A percentile compares a stretch with the other conserved stretches of the same genome.
Evolutionary conservation across 345 rosid species (phyloP).

Genomic region (Ceriops zippeliana): DNA sequence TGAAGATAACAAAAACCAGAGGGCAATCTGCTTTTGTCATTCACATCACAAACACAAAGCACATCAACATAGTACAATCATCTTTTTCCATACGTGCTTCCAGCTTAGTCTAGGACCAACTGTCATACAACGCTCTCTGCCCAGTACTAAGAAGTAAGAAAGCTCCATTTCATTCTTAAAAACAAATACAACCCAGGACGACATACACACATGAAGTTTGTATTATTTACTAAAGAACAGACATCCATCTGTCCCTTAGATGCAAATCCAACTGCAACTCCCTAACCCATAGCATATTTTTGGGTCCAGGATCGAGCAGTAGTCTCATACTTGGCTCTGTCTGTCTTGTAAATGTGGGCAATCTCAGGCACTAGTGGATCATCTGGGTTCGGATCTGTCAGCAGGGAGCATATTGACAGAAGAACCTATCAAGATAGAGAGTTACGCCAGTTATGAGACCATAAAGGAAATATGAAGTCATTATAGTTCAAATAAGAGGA

Average conservation of each 20-base stretch:
- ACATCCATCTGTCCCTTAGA: neutral
- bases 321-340: conserved; percentile 20
- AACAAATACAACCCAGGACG: neutral
- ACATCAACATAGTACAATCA: neutral
- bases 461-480: neutral
- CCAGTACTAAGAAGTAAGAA: neutral
- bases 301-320: conserved; percentile 25
- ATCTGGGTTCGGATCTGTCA: conserved; percentile 25
- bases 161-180: neutral
- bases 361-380: conserved; percentile 25
- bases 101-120: neutral
- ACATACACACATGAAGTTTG: neutral
- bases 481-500: neutral
- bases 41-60: too few species aligned
- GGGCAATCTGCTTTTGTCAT: too few species aligned
- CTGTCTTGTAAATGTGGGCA: conserved; percentile 23
- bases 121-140: neutral
- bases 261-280: neutral
- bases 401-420: conserved; percentile 19
- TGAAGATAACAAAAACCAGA: too few species aligned
- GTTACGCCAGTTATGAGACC: neutral
- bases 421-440: conserved; percentile 8
- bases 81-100: neutral
- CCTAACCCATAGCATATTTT: conserved; percentile 23
- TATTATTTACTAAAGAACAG: conserved; percentile 8